These are phyloP conservation scores for Dictyostelium citrinum DNA, from an alignment of 78 protist genomes.

Conservation along the genomic window DNA sequence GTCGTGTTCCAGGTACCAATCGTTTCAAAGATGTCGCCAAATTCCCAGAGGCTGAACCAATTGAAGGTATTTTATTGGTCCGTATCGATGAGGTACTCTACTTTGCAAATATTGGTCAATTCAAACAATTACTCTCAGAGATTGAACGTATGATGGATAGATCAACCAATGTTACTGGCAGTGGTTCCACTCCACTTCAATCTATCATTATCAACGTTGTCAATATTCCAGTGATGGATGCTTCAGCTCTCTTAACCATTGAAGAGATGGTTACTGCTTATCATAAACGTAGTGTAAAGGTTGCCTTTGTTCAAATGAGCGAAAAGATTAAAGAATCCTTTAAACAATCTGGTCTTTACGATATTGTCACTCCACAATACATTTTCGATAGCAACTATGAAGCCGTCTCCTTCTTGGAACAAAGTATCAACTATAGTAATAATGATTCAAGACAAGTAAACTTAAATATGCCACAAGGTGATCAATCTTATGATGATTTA, in stretches of 20 bases:
- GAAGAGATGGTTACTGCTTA: slow-evolving; percentile 77
- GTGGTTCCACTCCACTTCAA: slow-evolving; percentile 54
- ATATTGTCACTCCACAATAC: slow-evolving; percentile 51
- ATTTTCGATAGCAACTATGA: slow-evolving; percentile 63
- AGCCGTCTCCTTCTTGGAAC: slow-evolving; percentile 62
- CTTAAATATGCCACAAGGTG: background rate
- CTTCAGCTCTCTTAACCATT: slow-evolving; percentile 53
- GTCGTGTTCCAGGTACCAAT: slow-evolving; percentile 69
- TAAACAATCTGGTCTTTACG: slow-evolving; percentile 65
- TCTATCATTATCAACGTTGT: slow-evolving; percentile 70
- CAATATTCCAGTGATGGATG: slow-evolving; percentile 75
- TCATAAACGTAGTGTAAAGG: slow-evolving; percentile 51
- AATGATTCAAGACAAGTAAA: background rate
- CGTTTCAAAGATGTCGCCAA: slow-evolving; percentile 76
- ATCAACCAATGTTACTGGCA: slow-evolving; percentile 14
- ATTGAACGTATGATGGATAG: slow-evolving; percentile 77
- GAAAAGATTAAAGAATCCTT: slow-evolving; percentile 69
- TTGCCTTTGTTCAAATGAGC: slow-evolving; percentile 65
- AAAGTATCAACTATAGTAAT: background rate
- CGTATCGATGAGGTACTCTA: slow-evolving; percentile 72
- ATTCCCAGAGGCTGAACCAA: slow-evolving; percentile 78
- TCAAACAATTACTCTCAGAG: slow-evolving; percentile 67
- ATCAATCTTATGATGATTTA: background rate
- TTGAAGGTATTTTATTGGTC: slow-evolving; percentile 72
- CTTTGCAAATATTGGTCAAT: slow-evolving; percentile 72